These are phyloP conservation scores for Candida mesenterica DNA, from an alignment of 1,139 yeast genomes.

Conservation along the genomic window DNA sequence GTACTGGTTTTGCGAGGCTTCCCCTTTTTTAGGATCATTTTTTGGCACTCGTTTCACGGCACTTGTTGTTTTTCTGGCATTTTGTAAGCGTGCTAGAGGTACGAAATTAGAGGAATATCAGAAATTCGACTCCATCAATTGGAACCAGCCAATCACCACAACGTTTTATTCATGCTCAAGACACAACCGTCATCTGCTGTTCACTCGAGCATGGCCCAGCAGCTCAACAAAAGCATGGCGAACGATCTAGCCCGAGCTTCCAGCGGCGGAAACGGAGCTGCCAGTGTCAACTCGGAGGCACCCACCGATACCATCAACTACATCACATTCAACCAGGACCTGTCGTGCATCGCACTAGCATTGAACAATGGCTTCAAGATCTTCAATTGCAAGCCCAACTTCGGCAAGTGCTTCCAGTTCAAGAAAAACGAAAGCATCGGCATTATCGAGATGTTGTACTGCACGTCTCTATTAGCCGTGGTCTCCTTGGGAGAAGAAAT, in stretches of 20 bases:
- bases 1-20: too few relatives aligned
- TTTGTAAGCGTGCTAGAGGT: too few relatives aligned
- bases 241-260: not conserved
- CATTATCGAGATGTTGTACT: constrained; percentile 86
- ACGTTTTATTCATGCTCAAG: constrained; percentile 16
- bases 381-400: constrained; percentile 79
- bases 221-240: constrained; percentile 4
- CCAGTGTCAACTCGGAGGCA: not conserved
- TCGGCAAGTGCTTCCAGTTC: constrained; percentile 70
- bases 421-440: constrained; percentile 57
- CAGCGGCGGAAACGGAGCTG: not conserved
- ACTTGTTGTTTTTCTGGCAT: too few relatives aligned
- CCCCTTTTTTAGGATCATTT: too few relatives aligned
- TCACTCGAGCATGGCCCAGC: constrained; percentile 9
- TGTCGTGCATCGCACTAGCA: constrained; percentile 83
- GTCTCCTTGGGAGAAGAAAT: constrained; percentile 89
- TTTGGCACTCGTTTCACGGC: too few relatives aligned
- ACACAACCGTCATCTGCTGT: constrained; percentile 13
- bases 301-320: constrained; percentile 40
- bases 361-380: constrained; percentile 75
- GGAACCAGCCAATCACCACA: not conserved
- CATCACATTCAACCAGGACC: constrained; percentile 87
- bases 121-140: too few relatives aligned
- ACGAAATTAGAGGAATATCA: too few relatives aligned
- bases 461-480: constrained; percentile 82